Conservation (phyloP, 2,329 filamentous ascomycete genomes). For the Chaetomium globosum region DNA sequence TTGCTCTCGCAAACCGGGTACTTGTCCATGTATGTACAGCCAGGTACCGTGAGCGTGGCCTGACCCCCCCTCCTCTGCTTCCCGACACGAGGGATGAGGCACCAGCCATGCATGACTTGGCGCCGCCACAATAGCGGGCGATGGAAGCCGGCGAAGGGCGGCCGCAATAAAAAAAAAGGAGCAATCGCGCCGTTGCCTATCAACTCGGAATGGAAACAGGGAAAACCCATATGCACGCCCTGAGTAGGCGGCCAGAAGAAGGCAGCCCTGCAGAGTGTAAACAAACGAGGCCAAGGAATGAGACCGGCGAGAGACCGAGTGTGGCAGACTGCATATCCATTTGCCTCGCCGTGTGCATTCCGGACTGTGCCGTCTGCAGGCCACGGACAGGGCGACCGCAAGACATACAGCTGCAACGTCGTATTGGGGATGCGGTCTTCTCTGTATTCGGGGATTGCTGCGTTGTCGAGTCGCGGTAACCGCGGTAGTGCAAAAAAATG, state of each 20-base stretch:
- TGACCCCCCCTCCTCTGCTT: neutral
- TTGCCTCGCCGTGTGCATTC: neutral
- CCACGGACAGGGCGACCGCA: neutral
- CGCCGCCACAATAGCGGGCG: neutral
- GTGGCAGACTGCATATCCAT: neutral
- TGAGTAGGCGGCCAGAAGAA: neutral
- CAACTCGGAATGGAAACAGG: neutral
- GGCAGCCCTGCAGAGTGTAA: neutral
- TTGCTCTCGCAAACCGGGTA: neutral
- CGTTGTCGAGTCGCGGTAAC: neutral
- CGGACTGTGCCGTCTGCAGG: neutral
- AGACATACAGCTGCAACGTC: neutral
- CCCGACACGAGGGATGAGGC: slow-evolving; percentile 2
- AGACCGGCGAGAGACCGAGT: neutral
- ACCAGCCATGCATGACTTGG: neutral
- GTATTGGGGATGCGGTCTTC: neutral
- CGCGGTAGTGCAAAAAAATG: neutral
- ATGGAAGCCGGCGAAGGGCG: neutral
- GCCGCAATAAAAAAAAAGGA: neutral
- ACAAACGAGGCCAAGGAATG: neutral
- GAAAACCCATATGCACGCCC: neutral
- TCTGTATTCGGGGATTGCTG: neutral
- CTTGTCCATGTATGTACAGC: neutral
- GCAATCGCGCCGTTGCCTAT: neutral
- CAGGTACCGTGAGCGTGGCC: neutral